Base-by-base conservation (phyloP, 257 asterid species). In the Solanum chiquidenum region DNA sequence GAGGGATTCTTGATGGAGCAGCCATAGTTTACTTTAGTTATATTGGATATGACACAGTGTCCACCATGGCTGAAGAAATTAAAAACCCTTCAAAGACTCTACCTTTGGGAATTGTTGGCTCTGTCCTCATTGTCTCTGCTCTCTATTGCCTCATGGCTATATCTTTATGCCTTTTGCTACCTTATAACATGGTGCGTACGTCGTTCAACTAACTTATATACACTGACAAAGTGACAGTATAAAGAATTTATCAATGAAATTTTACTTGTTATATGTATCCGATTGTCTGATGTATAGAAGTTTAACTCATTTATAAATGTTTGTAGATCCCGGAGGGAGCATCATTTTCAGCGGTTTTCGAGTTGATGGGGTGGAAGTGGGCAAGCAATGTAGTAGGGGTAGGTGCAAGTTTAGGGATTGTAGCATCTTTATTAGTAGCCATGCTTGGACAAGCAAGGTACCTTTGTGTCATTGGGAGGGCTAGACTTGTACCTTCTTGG, bases 371-470 rank as follows among this genome's bases (percentile, higher is more conserved):
- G 2, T 73, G 82, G 49, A 73, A 73, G 0, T 35, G 82, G 82
- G 82, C 82, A 73, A 73, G 49, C 49, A 73, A 73, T 73, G 46
- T 73, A 72, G 91, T 91, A 4, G 92, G 93, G n/a, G 92, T 46
- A 34, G 93, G 93, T 35, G 93, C 92, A 86, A 86, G 91, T 49
- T 20, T 91, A 34, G 93, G 93, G 40, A 91, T 91, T 73, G 91
- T 91, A 13, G 92, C 92, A 72, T 91, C 93, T 52, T 84, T 91
- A 27, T 85, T 91, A 69, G 93, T 91, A 21, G 92, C 93, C 68
- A 91, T 91, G 93, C 90, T 91, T 27, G 92, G 93, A n/a, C 93
- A 90, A 87, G 92, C 93, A 5, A 87, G 93, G 58, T 91, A 91
- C 72, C 91, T 91, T 86, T 91, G 93, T 89, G 93, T 91, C 33